Conservation (phyloP, 768 basidiomycete genomes). For the Tulasnella sp. region DNA sequence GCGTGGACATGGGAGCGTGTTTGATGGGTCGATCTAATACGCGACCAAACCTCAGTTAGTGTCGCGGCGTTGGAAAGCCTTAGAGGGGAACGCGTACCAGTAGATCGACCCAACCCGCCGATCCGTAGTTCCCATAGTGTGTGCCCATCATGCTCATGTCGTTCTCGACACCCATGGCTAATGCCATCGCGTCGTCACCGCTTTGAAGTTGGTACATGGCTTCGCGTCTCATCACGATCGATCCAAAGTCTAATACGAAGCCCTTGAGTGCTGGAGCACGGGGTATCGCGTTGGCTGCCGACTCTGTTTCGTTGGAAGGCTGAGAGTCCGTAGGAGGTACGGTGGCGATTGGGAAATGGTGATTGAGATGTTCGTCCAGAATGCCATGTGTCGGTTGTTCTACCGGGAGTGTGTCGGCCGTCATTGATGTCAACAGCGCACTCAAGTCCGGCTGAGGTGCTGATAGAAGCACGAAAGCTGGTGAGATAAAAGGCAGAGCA, state of each 20-base stretch:
- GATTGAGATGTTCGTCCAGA: constrained; percentile 2
- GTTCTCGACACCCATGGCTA: constrained; percentile 1
- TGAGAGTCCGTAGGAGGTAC: not conserved
- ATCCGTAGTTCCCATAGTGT: not conserved
- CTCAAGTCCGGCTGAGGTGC: constrained; percentile 44
- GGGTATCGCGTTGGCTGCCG: no score
- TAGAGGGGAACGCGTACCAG: not conserved
- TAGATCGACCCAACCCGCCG: constrained; percentile 3
- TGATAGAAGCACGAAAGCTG: constrained; percentile 23
- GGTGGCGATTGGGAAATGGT: not conserved
- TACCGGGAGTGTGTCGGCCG: not conserved
- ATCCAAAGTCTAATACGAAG: constrained; percentile 11
- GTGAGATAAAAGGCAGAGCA: constrained; percentile 15
- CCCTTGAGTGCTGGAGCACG: not conserved
- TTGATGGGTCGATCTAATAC: no score
- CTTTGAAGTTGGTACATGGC: constrained; percentile 3
- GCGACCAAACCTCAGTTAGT: no score
- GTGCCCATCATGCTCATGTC: not conserved
- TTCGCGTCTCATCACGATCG: constrained; percentile 5
- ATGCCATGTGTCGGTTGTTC: not conserved
- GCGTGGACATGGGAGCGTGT: no score
- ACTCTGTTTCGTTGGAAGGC: not conserved
- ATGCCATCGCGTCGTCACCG: not conserved
- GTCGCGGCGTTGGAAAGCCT: no score
- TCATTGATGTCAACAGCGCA: constrained; percentile 18